These are phyloP conservation scores for Aspergillus homomorphus DNA, from an alignment of 495 filamentous ascomycete genomes.

Conservation along the genomic window DNA sequence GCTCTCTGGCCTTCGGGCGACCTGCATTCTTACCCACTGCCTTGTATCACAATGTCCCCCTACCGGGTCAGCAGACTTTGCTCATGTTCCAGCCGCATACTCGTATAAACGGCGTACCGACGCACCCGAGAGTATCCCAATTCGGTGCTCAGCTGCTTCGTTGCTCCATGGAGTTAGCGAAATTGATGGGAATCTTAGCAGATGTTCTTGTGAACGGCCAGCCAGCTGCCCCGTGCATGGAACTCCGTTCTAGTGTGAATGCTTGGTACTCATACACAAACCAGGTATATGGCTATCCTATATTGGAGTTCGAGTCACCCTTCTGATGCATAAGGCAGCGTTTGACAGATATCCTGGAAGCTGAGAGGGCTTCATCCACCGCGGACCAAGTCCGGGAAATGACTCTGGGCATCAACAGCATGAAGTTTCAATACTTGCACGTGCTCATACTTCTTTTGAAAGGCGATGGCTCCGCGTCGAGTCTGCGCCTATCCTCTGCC, in stretches of 20 bases:
- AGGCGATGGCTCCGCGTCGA: background rate
- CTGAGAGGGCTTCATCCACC: background rate
- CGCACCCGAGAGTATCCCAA: background rate
- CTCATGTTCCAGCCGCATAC: background rate
- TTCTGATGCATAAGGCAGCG: background rate
- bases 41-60: background rate
- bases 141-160: background rate
- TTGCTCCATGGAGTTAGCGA: background rate
- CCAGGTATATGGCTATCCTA: background rate
- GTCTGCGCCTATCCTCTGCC: background rate
- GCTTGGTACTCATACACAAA: background rate
- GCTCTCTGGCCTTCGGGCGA: constrained; percentile 1
- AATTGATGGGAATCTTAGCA: background rate
- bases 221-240: background rate
- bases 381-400: background rate
- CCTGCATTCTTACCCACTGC: background rate
- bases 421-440: constrained; percentile 1
- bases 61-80: background rate
- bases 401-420: background rate
- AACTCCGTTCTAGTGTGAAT: background rate
- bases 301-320: background rate
- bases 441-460: background rate
- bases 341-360: background rate
- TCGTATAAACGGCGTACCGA: too few species aligned
- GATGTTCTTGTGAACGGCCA: background rate